Conservation (phyloP, 116 monocot genomes). For the Papilionanthe hybrid region DNA sequence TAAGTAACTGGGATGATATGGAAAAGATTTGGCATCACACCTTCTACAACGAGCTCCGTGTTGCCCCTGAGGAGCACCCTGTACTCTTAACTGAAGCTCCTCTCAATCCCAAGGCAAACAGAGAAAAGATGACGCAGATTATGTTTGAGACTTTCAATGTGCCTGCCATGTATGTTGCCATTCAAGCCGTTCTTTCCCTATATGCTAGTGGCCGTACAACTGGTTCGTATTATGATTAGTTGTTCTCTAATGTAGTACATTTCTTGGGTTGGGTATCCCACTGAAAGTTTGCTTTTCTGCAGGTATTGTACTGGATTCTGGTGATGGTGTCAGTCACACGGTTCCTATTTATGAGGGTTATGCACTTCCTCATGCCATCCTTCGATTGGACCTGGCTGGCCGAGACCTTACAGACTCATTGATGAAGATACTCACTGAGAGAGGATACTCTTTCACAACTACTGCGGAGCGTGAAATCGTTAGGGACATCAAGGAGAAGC, state of each 20-base stretch:
- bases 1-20: conserved; percentile 44
- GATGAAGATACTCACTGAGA: conserved; percentile 43
- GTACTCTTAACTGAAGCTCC: conserved; percentile 37
- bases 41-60: conserved; percentile 42
- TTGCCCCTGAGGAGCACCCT: conserved; percentile 43
- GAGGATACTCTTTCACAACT: conserved; percentile 38
- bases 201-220: conserved; percentile 48
- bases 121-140: conserved; percentile 44
- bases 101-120: conserved; percentile 41
- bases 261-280: neutral
- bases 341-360: conserved; percentile 44
- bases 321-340: conserved; percentile 34
- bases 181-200: conserved; percentile 40
- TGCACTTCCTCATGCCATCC: conserved; percentile 37
- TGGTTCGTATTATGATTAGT: conserved; percentile 19
- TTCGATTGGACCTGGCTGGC: conserved; percentile 37
- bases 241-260: neutral
- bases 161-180: conserved; percentile 46
- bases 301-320: conserved; percentile 41
- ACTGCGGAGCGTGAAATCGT: conserved; percentile 45
- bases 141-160: conserved; percentile 43
- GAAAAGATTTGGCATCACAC: conserved; percentile 45
- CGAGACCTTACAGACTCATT: conserved; percentile 35
- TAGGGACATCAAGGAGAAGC: conserved; percentile 39
- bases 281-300: neutral